Evolutionary conservation across 2,329 filamentous ascomycete genomes (phyloP), one percentile per base, ranked within the genome.

Genomic region (Rhinocladiella similis): DNA sequence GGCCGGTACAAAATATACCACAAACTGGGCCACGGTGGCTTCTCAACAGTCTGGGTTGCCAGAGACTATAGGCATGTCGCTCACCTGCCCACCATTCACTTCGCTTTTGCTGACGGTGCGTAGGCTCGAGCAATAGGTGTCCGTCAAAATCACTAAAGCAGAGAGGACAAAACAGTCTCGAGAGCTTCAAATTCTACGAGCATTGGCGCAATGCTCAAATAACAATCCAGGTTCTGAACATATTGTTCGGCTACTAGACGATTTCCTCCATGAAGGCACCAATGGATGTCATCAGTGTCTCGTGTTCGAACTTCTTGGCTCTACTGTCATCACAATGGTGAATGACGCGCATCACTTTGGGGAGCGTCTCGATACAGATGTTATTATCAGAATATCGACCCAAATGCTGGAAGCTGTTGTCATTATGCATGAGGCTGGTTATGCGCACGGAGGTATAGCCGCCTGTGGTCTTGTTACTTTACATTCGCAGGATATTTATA

Each of bases 11-110:
- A 66, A 50, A 60, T 76, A 20, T 41, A 72, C 2, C 69, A 72
- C 56, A 76, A 75, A 60, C 47, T 75, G 41, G 72, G 70, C 18
- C 68, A 63, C 61, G 72, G 71, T 53, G 67, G 67, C 1, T 71
- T 67, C 56, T 70, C 71, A 6, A 73, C 70, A 6, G 68, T 73
- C 35, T 75, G 71, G 71, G 63, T 66, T 47, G 68, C 66, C 2
- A 45, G 20, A 43, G 49, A 51, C 36, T 2, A n/a, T n/a, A 42
- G 13, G 49, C 27, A 51, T 33, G 36, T 43, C 49, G 19, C 18
- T 41, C 29, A 20, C 27, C 12, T 42, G 36, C 35, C 16, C 20
- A 22, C 18, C 9, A 25, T 29, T 42, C 36, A 18, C 14, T 9
- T 19, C 29, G 20, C 19, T 39, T 13, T 7, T 45, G 42, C 51